Conservation (phyloP, 2,329 filamentous ascomycete genomes). For the Dothideomycetes sp. region DNA sequence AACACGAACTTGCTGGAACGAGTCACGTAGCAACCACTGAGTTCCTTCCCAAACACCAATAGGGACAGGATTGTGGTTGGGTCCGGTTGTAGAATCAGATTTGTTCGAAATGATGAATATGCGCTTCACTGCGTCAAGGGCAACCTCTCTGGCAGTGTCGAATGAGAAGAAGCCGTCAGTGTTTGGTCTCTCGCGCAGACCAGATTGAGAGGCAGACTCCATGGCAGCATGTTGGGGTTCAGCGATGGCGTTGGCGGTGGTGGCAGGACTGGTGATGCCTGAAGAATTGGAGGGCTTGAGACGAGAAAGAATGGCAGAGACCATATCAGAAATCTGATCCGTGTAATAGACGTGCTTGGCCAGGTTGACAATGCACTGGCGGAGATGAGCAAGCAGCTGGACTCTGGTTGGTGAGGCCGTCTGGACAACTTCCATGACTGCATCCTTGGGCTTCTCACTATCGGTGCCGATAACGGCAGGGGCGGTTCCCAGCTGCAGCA, state of each 20-base stretch:
- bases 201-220: slow-evolving; percentile 39
- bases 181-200: slow-evolving; percentile 43
- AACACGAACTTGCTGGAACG: slow-evolving; percentile 66
- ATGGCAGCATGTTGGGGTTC: slow-evolving; percentile 42
- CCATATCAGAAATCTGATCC: slow-evolving; percentile 93
- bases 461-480: neutral
- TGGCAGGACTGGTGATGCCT: slow-evolving; percentile 18
- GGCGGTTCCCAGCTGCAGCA: slow-evolving; percentile 55
- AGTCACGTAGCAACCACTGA: slow-evolving; percentile 80
- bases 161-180: slow-evolving; percentile 55
- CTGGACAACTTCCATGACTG: slow-evolving; percentile 33
- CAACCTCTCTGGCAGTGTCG: slow-evolving; percentile 51
- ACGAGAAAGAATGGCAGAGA: slow-evolving; percentile 66
- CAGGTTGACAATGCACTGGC: slow-evolving; percentile 78
- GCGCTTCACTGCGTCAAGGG: slow-evolving; percentile 69
- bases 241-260: slow-evolving; percentile 38
- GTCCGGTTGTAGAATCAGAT: slow-evolving; percentile 36
- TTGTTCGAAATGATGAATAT: slow-evolving; percentile 72
- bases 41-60: slow-evolving; percentile 92
- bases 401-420: slow-evolving; percentile 46
- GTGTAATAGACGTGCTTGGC: slow-evolving; percentile 95
- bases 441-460: slow-evolving; percentile 8
- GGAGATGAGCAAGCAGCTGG: slow-evolving; percentile 60
- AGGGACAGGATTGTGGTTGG: slow-evolving; percentile 55
- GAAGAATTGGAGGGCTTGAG: slow-evolving; percentile 60